Evolutionary conservation across 768 basidiomycete genomes (phyloP).

Genomic region (Lactarius vividus): DNA sequence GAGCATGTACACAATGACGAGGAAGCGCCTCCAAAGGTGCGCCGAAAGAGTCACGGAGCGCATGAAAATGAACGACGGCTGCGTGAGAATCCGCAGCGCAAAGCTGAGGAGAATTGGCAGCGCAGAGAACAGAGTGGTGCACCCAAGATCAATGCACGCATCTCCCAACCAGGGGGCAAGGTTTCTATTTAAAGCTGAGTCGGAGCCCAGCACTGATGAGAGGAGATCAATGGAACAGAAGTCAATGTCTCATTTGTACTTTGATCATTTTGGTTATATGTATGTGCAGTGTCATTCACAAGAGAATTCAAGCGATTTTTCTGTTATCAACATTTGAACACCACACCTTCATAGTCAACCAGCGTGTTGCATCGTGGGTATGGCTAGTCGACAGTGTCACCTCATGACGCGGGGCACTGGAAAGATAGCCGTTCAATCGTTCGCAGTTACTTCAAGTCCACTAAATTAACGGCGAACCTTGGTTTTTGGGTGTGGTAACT

Average conservation of each 20-base stretch:
- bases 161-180: conserved; percentile 57
- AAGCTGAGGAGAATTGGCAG: conserved; percentile 26
- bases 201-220: neutral
- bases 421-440: neutral
- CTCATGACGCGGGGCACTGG: neutral
- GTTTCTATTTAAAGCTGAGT: conserved; percentile 34
- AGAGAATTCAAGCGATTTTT: neutral
- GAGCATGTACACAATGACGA: conserved; percentile 23
- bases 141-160: conserved; percentile 43
- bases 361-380: neutral
- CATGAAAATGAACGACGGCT: conserved; percentile 26
- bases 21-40: conserved; percentile 24
- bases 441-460: neutral
- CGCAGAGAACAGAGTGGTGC: conserved; percentile 12
- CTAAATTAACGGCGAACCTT: neutral
- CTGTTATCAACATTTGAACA: neutral
- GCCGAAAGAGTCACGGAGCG: conserved; percentile 18
- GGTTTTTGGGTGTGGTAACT: neutral
- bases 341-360: no score
- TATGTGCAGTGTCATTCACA: neutral
- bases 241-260: neutral
- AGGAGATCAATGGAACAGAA: neutral
- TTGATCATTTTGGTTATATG: neutral
- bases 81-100: conserved; percentile 27
- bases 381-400: neutral